A percentile compares a stretch with the other conserved stretches of the same genome.
These are phyloP conservation scores for Dactylonectria macrodidyma DNA, from an alignment of 2,329 filamentous ascomycete species.

Conservation along the genomic window DNA sequence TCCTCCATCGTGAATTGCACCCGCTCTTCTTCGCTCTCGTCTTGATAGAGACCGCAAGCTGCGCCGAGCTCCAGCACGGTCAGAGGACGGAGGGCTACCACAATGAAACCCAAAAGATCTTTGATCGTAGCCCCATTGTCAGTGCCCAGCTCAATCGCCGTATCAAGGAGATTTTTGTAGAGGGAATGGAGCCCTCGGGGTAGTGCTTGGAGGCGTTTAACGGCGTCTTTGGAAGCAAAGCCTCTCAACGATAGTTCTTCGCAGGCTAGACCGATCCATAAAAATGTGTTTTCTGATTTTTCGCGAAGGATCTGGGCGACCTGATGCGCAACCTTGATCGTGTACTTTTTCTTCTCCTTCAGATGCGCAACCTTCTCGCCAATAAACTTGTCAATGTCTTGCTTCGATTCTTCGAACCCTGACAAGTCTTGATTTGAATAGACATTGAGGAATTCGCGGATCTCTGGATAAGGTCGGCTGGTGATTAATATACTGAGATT, in stretches of 20 bases:
- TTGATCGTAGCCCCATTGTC: conserved; percentile 1
- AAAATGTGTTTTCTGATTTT: conserved; percentile 43
- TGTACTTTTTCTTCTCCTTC: conserved; percentile 35
- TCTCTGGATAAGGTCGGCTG: conserved; percentile 38
- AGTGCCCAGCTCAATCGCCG: conserved; percentile 12
- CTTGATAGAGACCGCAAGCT: conserved; percentile 30
- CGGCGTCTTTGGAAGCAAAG: conserved; percentile 39
- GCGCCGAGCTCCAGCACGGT: conserved; percentile 33
- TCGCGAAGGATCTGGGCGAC: conserved; percentile 36
- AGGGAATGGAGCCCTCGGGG: conserved; percentile 39
- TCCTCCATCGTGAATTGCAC: conserved; percentile 31
- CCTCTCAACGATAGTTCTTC: conserved; percentile 32
- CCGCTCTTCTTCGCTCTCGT: conserved; percentile 25
- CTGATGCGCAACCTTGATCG: conserved; percentile 30
- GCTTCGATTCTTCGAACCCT: not conserved
- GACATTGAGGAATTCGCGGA: conserved; percentile 7
- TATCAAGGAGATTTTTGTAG: conserved; percentile 32
- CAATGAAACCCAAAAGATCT: conserved; percentile 29
- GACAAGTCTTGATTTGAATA: not conserved
- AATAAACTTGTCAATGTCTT: conserved; percentile 35
- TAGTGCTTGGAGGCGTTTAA: conserved; percentile 35
- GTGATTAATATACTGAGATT: conserved; percentile 38
- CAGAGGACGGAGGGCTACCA: conserved; percentile 21
- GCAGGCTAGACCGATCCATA: conserved; percentile 45
- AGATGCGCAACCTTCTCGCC: conserved; percentile 36